Conservation (phyloP, 2,329 filamentous ascomycete species). For the Pseudocercospora macadamiae region DNA sequence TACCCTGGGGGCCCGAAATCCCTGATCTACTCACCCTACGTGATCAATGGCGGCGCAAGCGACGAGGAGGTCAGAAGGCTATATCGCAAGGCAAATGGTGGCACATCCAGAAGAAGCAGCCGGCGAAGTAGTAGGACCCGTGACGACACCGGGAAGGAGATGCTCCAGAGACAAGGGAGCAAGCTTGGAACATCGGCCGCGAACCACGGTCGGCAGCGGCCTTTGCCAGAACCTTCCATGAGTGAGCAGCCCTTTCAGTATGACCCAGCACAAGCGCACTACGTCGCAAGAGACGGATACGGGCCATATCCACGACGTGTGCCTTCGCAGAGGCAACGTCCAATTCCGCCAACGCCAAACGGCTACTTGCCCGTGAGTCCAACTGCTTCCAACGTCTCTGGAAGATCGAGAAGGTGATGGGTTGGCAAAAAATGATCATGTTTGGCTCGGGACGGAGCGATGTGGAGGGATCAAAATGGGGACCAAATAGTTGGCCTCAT, state of each 20-base stretch:
- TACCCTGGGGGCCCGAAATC: conserved; percentile 42
- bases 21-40: conserved; percentile 41
- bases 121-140: conserved; percentile 4
- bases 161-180: conserved; percentile 7
- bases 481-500: too few species aligned
- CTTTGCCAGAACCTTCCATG: background rate
- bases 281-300: background rate
- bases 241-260: background rate
- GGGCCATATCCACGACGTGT: background rate
- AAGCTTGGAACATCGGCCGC: background rate
- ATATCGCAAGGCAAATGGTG: conserved; percentile 32
- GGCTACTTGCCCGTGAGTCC: background rate
- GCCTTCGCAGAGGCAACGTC: background rate
- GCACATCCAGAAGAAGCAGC: conserved; percentile 7
- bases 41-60: conserved; percentile 43
- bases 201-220: background rate
- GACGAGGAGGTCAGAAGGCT: conserved; percentile 37
- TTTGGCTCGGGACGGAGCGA: too few species aligned
- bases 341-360: conserved; percentile 2
- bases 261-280: background rate
- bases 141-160: background rate
- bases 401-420: background rate
- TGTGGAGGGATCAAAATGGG: too few species aligned
- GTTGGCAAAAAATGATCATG: too few species aligned
- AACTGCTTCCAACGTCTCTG: background rate